Evolutionary conservation across 1,284 basidiomycete species (phyloP), one percentile per base, ranked within the genome.

Genomic region (Marasmius tenuissimus): DNA sequence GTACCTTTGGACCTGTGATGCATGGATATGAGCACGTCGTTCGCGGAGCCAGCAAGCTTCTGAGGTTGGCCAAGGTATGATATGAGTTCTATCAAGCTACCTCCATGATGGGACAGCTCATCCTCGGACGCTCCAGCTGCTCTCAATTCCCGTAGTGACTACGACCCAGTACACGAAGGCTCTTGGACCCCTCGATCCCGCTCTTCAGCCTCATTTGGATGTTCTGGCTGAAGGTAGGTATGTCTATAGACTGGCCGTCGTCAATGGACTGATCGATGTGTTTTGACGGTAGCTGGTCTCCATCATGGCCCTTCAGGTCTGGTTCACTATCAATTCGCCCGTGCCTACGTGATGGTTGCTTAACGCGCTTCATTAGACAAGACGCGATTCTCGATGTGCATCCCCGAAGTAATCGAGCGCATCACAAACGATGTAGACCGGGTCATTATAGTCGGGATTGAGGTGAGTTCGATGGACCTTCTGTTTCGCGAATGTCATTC

Each of bases 81-180:
- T 10, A 16, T 11, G 48, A 3, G 18, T 38, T 53, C 70, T 51
- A 63, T 27, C 35, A 1, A 10, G 8, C 18, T 22, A 18, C 11
- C 50, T 35, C 48, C 38, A 39, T 22, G n/a, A 48, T 34, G 18
- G 34, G 37, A 35, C 48, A 45, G 20, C 18, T 45, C 20, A n/a
- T 47, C 61, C 56, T 53, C 47, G 14, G 35, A 38, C 22, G 61
- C n/a, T 22, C 14, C 65, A 89, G 86, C 75, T 90, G 59, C 79
- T 92, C 52, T 78, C 85, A 60, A 83, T 92, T 51, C 88, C 88
- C 48, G 87, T 95, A 12, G 74, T 95, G 27, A 85, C 81, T 14
- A 96, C 94, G 0, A 94, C 95, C 66, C 94, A 97, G 75, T 93
- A 94, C 70, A 83, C 91, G 1, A 86, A 79, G 81, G 93, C 85